phyloP scores from a whole-genome alignment of 352 stramenopile species.

The Elongisporangium undulatum region DNA sequence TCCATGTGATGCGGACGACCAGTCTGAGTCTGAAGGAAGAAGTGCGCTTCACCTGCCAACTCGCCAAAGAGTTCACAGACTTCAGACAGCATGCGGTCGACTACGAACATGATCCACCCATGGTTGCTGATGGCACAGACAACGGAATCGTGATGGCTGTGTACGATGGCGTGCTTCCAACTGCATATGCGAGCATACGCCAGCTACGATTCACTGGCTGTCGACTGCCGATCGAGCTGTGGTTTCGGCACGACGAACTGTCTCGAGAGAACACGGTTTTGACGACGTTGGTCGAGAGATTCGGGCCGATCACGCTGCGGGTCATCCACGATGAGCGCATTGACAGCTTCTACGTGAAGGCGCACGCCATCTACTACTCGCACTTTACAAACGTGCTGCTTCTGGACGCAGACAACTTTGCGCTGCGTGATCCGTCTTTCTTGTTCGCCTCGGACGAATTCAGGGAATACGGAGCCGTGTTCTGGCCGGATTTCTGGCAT shows the following conservation, averaged over 20 bases:
- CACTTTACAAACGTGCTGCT: constrained; percentile 39
- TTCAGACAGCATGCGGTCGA: constrained; percentile 33
- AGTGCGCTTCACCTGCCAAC: constrained; percentile 62
- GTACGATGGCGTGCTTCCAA: constrained; percentile 35
- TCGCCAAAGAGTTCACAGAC: constrained; percentile 49
- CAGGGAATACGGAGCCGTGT: constrained; percentile 28
- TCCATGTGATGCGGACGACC: constrained; percentile 65
- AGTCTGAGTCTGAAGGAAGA: constrained; percentile 61
- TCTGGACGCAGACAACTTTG: constrained; percentile 50
- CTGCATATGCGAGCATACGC: constrained; percentile 41
- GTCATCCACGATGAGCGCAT: constrained; percentile 43
- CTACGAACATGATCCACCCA: constrained; percentile 60
- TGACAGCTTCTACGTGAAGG: constrained; percentile 44
- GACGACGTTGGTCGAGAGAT: constrained; percentile 20
- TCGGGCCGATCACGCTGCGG: constrained; percentile 30
- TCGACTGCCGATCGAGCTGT: constrained; percentile 44
- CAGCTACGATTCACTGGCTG: constrained; percentile 32
- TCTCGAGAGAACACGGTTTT: constrained; percentile 29
- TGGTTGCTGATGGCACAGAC: constrained; percentile 8
- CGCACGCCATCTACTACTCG: constrained; percentile 49
- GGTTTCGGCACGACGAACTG: constrained; percentile 49
- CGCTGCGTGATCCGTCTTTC: constrained; percentile 28
- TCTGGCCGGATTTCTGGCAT: constrained; percentile 51
- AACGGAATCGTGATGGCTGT: constrained; percentile 48
- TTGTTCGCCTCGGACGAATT: constrained; percentile 28